Evolutionary conservation across 495 filamentous ascomycete species (phyloP).

Genomic region (Cenococcum geophilum): DNA sequence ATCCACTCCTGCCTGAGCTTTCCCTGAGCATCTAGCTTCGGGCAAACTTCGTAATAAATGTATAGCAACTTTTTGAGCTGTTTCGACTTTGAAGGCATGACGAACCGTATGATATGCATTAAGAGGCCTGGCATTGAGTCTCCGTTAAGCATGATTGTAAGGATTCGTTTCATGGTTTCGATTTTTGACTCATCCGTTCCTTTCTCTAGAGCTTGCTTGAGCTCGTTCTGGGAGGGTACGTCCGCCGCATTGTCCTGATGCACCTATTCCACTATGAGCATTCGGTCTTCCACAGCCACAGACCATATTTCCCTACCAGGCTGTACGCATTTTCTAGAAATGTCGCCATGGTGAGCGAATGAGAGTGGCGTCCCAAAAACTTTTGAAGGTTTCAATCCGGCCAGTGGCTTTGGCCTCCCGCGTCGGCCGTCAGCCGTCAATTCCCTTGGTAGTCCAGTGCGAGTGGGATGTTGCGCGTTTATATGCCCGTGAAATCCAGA

Average conservation of each 20-base stretch:
- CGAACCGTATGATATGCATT: conserved; percentile 99
- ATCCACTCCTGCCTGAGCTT: conserved; percentile 99
- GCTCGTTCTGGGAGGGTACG: conserved; percentile 80
- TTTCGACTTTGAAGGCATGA: conserved; percentile 97
- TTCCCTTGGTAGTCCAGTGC: conserved; percentile 18
- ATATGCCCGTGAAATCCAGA: neutral
- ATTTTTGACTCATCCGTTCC: conserved; percentile 94
- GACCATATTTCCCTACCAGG: conserved; percentile 40
- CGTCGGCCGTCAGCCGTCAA: conserved; percentile 32
- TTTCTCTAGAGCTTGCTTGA: conserved; percentile 93
- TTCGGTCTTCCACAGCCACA: neutral
- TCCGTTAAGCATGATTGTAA: conserved; percentile 70
- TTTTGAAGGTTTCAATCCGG: neutral
- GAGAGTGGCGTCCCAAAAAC: neutral
- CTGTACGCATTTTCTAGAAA: conserved; percentile 93
- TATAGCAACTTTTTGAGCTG: conserved; percentile 97
- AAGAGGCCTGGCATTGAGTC: conserved; percentile 91
- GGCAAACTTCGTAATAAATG: conserved; percentile 99
- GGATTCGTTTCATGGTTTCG: conserved; percentile 95
- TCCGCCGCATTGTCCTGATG: conserved; percentile 93
- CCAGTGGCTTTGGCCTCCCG: conserved; percentile 13
- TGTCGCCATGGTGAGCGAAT: conserved; percentile 65
- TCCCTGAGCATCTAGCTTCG: conserved; percentile 82
- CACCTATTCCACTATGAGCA: conserved; percentile 53
- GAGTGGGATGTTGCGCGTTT: conserved; percentile 24